Evolutionary conservation across 805 yeast genomes (phyloP).

Genomic region (Candida mattraensis): DNA sequence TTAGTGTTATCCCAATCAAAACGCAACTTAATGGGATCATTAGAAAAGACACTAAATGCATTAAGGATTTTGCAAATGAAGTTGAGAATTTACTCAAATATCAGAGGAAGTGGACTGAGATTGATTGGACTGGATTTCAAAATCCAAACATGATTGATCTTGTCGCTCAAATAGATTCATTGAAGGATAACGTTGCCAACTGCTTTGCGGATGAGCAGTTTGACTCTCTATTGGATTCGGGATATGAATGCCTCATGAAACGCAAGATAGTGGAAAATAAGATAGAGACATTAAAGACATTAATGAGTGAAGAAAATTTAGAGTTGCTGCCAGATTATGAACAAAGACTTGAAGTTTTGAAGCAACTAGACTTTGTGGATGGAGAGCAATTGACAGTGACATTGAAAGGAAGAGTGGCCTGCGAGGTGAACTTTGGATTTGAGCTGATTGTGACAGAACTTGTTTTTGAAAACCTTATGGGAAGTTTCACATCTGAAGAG

Average conservation of each 20-base stretch:
- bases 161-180: conserved; percentile 37
- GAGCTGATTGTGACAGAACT: conserved; percentile 88
- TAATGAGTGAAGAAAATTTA: conserved; percentile 83
- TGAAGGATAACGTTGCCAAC: conserved; percentile 25
- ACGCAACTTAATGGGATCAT: conserved; percentile 37
- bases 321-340: conserved; percentile 92
- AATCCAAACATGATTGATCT: conserved; percentile 37
- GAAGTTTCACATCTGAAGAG: conserved; percentile 92
- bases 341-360: conserved; percentile 77
- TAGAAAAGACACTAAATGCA: conserved; percentile 36
- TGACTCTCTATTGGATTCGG: conserved; percentile 12
- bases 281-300: conserved; percentile 54
- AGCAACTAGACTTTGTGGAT: conserved; percentile 80
- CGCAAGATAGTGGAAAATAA: conserved; percentile 46
- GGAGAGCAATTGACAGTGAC: conserved; percentile 64
- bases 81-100: conserved; percentile 36
- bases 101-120: conserved; percentile 45
- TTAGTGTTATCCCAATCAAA: conserved; percentile 39
- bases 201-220: conserved; percentile 29
- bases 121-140: conserved; percentile 39
- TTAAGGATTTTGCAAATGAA: conserved; percentile 38
- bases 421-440: conserved; percentile 90
- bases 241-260: conserved; percentile 38
- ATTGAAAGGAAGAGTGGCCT: conserved; percentile 89
- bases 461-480: conserved; percentile 85